These are phyloP conservation scores for Sclerotinia borealis DNA, from an alignment of 2,329 filamentous ascomycete species.

Conservation along the genomic window DNA sequence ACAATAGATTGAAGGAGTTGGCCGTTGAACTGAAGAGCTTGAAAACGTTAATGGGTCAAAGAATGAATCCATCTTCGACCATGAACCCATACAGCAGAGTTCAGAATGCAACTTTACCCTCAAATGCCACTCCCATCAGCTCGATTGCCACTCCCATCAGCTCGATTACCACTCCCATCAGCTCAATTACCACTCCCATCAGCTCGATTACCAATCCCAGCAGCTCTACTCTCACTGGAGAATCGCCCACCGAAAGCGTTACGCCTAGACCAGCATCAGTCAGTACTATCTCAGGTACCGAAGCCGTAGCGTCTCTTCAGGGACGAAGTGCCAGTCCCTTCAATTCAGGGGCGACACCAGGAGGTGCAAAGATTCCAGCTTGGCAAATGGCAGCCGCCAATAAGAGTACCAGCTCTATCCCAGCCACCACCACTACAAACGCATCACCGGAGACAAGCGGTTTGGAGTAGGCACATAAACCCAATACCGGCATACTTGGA, in stretches of 20 bases:
- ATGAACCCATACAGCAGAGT: conserved; percentile 28
- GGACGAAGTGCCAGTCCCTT: conserved; percentile 42
- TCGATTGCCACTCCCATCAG: conserved; percentile 9
- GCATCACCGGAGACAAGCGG: conserved; percentile 22
- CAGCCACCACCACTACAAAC: conserved; percentile 18
- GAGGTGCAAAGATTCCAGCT: conserved; percentile 66
- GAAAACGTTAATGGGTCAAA: conserved; percentile 73
- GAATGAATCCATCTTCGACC: conserved; percentile 42
- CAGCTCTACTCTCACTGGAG: conserved; percentile 16
- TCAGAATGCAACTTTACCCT: conserved; percentile 12
- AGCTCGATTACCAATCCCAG: conserved; percentile 10
- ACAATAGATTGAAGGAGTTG: conserved; percentile 76
- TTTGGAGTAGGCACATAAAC: conserved; percentile 13
- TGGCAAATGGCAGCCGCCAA: conserved; percentile 72
- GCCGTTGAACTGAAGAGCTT: conserved; percentile 84
- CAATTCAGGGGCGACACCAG: conserved; percentile 41
- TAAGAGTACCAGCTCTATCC: conserved; percentile 34
- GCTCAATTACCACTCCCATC: conserved; percentile 7
- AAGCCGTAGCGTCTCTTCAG: conserved; percentile 32
- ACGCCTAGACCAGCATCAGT: conserved; percentile 31
- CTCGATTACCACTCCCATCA: neutral
- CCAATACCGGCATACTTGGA: neutral
- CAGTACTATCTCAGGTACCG: conserved; percentile 31
- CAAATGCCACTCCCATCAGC: neutral
- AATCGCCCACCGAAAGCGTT: conserved; percentile 18